Conservation (phyloP, 345 rosid species). For the Schrenkiella parvula region DNA sequence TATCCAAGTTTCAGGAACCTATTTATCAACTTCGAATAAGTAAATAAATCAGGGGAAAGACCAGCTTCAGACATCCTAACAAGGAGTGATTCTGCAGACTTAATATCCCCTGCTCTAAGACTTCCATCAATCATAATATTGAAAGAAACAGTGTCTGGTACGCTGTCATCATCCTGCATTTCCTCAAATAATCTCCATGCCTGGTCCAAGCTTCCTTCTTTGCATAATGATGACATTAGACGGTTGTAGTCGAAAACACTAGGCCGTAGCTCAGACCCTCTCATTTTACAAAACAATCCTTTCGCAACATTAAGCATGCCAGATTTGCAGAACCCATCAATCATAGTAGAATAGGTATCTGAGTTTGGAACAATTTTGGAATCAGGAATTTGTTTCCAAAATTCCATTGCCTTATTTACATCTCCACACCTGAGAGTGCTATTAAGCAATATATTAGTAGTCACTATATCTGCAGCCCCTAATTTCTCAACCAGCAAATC, state of each 20-base stretch:
- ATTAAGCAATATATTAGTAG: conserved; percentile 45
- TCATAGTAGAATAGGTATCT: conserved; percentile 44
- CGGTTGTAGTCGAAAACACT: conserved; percentile 45
- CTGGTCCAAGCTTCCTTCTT: conserved; percentile 60
- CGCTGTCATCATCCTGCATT: conserved; percentile 31
- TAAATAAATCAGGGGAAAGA: conserved; percentile 45
- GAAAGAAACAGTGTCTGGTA: conserved; percentile 46
- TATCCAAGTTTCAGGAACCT: conserved; percentile 53
- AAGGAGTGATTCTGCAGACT: conserved; percentile 46
- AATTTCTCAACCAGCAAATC: conserved; percentile 47
- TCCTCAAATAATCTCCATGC: conserved; percentile 60
- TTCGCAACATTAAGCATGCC: conserved; percentile 54
- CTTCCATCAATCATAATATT: conserved; percentile 59
- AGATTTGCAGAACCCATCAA: conserved; percentile 51
- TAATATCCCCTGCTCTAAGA: conserved; percentile 49
- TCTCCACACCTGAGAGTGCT: conserved; percentile 46
- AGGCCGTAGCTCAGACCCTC: conserved; percentile 37
- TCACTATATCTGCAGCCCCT: conserved; percentile 39
- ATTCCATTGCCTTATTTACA: conserved; percentile 45
- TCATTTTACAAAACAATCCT: conserved; percentile 54
- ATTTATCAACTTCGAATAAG: conserved; percentile 54
- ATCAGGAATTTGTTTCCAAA: conserved; percentile 50
- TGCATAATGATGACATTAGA: conserved; percentile 50
- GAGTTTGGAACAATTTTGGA: conserved; percentile 46
- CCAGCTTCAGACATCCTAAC: conserved; percentile 49